Evolutionary conservation across 352 stramenopile genomes (phyloP).

Genomic region (Elongisporangium senticosum): DNA sequence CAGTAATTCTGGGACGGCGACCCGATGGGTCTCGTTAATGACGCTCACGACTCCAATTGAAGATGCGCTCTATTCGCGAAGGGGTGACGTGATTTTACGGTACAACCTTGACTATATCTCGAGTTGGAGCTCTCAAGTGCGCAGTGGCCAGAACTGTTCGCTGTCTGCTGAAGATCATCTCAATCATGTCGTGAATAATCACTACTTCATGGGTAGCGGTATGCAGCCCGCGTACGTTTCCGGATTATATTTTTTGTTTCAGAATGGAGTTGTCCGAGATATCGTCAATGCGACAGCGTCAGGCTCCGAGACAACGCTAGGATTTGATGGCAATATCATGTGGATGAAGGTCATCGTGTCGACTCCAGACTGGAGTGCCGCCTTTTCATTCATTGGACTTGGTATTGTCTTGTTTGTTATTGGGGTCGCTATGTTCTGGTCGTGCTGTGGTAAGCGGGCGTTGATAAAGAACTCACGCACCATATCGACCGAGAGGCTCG

Average conservation of each 20-base stretch:
- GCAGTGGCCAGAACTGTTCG: conserved; percentile 27
- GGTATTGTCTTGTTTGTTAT: too few relatives aligned
- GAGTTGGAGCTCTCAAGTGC: conserved; percentile 12
- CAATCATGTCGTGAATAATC: conserved; percentile 29
- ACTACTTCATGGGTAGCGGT: conserved; percentile 32
- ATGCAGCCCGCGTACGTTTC: conserved; percentile 47
- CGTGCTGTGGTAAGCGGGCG: too few relatives aligned
- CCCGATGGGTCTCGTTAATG: conserved; percentile 30
- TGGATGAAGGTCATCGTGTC: neutral
- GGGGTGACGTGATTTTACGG: conserved; percentile 29
- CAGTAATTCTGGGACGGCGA: conserved; percentile 15
- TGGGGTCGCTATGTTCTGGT: too few relatives aligned
- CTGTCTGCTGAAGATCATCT: conserved; percentile 30
- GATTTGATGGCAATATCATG: neutral
- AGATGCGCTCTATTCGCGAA: conserved; percentile 3
- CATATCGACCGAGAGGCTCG: too few relatives aligned
- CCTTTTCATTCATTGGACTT: neutral
- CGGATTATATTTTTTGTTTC: conserved; percentile 48
- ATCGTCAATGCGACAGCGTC: neutral
- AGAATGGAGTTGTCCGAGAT: conserved; percentile 37
- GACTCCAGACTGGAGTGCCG: neutral
- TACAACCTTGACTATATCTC: conserved; percentile 15
- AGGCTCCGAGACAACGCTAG: neutral
- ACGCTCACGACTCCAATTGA: conserved; percentile 24
- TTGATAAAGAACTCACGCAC: too few relatives aligned